Conservation (phyloP, 2,329 filamentous ascomycete species). For the Diaporthe helianthi region DNA sequence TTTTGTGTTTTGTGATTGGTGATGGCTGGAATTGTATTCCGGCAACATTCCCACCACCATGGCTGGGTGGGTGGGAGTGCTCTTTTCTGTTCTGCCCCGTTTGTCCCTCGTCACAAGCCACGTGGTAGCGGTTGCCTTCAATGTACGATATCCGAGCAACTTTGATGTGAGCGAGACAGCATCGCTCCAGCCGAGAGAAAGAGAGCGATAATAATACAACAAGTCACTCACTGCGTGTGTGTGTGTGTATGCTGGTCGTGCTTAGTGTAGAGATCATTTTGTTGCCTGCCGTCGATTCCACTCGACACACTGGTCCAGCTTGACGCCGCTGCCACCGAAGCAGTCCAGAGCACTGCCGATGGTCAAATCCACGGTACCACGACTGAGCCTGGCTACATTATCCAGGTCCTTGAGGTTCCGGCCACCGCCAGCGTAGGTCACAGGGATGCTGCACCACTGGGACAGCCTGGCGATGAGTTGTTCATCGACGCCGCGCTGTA, state of each 20-base stretch:
- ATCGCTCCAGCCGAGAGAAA: neutral
- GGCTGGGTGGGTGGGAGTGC: constrained; percentile 7
- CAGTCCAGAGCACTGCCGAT: constrained; percentile 97
- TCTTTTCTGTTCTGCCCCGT: constrained; percentile 21
- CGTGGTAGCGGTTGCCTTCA: constrained; percentile 4
- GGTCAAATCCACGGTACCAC: constrained; percentile 86
- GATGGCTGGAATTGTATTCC: constrained; percentile 28
- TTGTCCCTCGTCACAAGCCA: neutral
- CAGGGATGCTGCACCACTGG: constrained; percentile 87
- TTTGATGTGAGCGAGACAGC: constrained; percentile 10
- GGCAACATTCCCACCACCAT: neutral
- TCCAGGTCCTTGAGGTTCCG: constrained; percentile 83
- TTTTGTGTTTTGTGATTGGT: constrained; percentile 25
- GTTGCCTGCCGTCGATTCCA: constrained; percentile 73
- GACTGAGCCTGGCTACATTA: constrained; percentile 78
- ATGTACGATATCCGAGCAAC: constrained; percentile 14
- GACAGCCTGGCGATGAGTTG: constrained; percentile 78
- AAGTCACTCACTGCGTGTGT: neutral
- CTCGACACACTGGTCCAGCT: constrained; percentile 84
- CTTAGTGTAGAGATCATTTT: too few species aligned
- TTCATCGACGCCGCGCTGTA: constrained; percentile 91
- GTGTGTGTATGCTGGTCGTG: neutral
- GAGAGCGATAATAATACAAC: constrained; percentile 12
- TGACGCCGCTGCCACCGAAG: constrained; percentile 88
- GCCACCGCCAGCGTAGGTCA: constrained; percentile 97